Conservation (phyloP, 495 filamentous ascomycete species). For the Viridothelium virens region DNA sequence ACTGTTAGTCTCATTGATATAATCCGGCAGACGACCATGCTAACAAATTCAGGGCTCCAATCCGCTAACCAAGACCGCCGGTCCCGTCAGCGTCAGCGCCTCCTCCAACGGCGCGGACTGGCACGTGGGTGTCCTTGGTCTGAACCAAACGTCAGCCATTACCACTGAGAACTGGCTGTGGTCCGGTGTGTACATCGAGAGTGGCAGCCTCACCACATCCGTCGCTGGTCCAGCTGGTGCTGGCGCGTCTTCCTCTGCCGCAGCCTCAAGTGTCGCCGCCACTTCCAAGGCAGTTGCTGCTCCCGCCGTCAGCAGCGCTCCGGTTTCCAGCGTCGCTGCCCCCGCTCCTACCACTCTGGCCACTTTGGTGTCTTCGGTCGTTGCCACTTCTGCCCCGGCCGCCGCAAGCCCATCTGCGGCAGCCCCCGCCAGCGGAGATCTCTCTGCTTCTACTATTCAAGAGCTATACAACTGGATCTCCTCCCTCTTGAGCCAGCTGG, state of each 20-base stretch:
- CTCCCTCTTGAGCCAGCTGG: not conserved
- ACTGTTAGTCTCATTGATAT: conserved; percentile 25
- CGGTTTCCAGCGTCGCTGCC: not conserved
- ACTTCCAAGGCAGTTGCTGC: not conserved
- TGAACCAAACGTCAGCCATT: conserved; percentile 50
- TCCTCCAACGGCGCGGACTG: conserved; percentile 65
- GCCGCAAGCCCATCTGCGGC: not conserved
- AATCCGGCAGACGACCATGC: not conserved
- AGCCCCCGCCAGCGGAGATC: not conserved
- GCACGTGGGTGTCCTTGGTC: conserved; percentile 64
- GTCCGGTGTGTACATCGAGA: conserved; percentile 64
- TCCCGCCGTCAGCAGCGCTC: not conserved
- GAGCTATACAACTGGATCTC: not conserved
- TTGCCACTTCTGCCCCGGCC: not conserved
- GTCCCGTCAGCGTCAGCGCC: conserved; percentile 49
- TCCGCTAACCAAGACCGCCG: conserved; percentile 48
- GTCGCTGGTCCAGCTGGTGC: conserved; percentile 42
- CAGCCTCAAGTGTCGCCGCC: not conserved
- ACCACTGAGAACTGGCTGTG: conserved; percentile 61
- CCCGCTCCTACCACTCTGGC: not conserved
- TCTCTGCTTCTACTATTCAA: not conserved
- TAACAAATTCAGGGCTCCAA: conserved; percentile 37
- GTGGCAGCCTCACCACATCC: conserved; percentile 50
- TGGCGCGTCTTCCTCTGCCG: not conserved
- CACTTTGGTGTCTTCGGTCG: not conserved